These are phyloP conservation scores for Prunus mongolica DNA, from an alignment of 306 rosid genomes.

Conservation along the genomic window DNA sequence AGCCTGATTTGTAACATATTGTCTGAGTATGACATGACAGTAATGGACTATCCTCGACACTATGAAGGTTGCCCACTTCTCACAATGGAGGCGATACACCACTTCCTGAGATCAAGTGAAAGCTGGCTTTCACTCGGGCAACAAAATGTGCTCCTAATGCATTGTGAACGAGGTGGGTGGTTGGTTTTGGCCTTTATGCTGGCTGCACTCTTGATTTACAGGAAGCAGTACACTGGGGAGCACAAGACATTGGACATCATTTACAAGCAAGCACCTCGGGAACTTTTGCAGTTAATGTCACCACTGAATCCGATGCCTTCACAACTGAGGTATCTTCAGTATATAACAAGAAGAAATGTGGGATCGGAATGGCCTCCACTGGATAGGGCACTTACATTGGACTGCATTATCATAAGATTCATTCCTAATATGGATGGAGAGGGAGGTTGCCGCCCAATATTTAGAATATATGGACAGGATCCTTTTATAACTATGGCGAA, in stretches of 20 bases:
- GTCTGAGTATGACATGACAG: slow-evolving; percentile 80
- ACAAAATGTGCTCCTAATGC: slow-evolving; percentile 81
- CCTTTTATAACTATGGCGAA: slow-evolving; percentile 36
- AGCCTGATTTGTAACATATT: slow-evolving; percentile 64
- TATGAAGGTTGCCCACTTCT: slow-evolving; percentile 95
- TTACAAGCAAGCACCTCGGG: slow-evolving; percentile 87
- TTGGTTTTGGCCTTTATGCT: slow-evolving; percentile 90
- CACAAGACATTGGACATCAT: slow-evolving; percentile 92
- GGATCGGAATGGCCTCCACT: slow-evolving; percentile 92
- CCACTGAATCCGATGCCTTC: slow-evolving; percentile 91
- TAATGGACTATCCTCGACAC: slow-evolving; percentile 92
- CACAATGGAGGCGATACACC: slow-evolving; percentile 95
- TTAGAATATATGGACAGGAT: slow-evolving; percentile 92
- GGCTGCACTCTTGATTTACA: slow-evolving; percentile 83
- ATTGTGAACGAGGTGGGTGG: slow-evolving; percentile 96
- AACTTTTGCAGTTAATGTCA: slow-evolving; percentile 90
- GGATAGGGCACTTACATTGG: slow-evolving; percentile 89
- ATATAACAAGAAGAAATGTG: slow-evolving; percentile 88
- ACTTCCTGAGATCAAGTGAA: slow-evolving; percentile 90
- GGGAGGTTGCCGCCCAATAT: slow-evolving; percentile 92
- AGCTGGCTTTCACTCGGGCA: slow-evolving; percentile 90
- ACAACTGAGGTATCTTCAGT: slow-evolving; percentile 91
- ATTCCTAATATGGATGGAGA: slow-evolving; percentile 80
- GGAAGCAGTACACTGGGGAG: slow-evolving; percentile 79
- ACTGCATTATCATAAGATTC: slow-evolving; percentile 69